Evolutionary conservation across 2,329 filamentous ascomycete genomes (phyloP), one percentile per base, ranked within the genome.

Genomic region (Epichloe bromicola): DNA sequence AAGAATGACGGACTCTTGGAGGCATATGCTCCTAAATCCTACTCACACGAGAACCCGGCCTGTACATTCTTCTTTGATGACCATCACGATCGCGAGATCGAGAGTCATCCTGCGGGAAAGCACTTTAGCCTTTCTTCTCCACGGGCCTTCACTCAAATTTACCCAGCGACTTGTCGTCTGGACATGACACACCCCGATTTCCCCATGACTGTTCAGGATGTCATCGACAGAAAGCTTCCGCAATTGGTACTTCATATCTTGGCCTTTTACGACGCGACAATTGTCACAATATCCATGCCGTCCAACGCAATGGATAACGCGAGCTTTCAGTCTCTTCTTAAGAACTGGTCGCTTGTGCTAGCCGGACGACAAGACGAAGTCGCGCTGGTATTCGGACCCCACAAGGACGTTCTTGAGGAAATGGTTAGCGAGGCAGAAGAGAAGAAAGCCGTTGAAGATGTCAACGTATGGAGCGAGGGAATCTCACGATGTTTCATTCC

Each of bases 281-380:
- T 54, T 10, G 42, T 54, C 12, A 51, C 42, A 3, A 10, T 54
- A 14, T 51, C 52, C 17, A 42, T 40, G 46, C 52, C 52, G 15
- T 19, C n/a, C 6, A 54, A 45, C 26, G 38, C 38, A 11, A 47
- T 54, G 49, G 52, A 54, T 33, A 41, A 46, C n/a, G 49, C 45
- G 17, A 45, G 52, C 42, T 51, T 54, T 42, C 49, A 46, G 30
- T 47, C 41, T 3, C 49, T 54, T 17, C 33, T 54, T 1, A 30
- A 54, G 14, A 51, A 51, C 33, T 54, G 52, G 52, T 54, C 52
- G 14, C 46, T 51, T 30, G 50, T 51, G 30, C 34, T 54, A 36
- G 46, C 46, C 11, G 49, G 52, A 15, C 49, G 46, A 26, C 20
- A 14, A 37, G 20, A 44, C 5, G 34, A 37, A n/a, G 46, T 51